phyloP scores from a whole-genome alignment of 331 rosid species.

The Arachis monticola region DNA sequence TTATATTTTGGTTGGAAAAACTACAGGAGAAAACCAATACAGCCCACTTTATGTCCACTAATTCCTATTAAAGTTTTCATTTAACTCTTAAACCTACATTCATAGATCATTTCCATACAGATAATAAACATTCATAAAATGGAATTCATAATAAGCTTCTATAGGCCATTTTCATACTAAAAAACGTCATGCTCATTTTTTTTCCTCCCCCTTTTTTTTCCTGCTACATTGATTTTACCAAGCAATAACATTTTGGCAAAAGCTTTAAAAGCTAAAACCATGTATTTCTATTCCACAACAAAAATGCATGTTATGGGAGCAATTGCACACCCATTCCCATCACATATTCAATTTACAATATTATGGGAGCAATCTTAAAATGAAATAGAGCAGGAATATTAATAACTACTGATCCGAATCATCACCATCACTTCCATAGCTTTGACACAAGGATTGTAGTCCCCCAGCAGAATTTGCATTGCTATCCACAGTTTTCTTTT shows the following conservation, averaged over 20 bases:
- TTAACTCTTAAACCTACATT: no score
- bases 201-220: background rate
- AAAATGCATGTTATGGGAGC: no score
- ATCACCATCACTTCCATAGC: constrained; percentile 51
- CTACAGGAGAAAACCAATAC: no score
- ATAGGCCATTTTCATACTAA: no score
- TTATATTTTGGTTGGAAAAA: no score
- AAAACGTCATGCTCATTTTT: background rate
- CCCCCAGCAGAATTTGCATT: constrained; percentile 33
- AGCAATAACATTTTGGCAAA: background rate
- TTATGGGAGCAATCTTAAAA: background rate
- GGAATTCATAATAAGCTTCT: no score
- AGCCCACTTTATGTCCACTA: no score
- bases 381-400: constrained; percentile 11
- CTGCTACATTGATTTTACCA: no score
- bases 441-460: constrained; percentile 60
- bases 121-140: no score
- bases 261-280: background rate
- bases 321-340: background rate
- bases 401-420: constrained; percentile 52
- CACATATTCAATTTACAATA: constrained; percentile 1
- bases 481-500: constrained; percentile 36
- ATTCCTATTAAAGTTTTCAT: no score
- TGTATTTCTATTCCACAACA: background rate
- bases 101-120: no score